Conservation (phyloP, 208 protist species). For the Leptomonas seymouri region DNA sequence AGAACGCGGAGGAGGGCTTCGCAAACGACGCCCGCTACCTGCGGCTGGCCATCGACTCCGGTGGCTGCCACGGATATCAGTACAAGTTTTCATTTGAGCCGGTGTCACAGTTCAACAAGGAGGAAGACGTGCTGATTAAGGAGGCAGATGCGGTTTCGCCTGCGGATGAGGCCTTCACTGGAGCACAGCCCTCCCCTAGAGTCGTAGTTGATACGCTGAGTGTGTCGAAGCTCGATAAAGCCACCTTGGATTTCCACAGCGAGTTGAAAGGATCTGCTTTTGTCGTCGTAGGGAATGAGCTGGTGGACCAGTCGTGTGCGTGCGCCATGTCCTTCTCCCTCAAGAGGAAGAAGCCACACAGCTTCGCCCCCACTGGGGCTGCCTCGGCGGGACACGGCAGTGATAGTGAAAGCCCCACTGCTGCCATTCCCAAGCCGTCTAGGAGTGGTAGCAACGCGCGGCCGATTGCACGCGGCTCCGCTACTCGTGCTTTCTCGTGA, state of each 20-base stretch:
- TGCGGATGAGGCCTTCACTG: constrained; percentile 24
- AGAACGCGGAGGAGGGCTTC: constrained; percentile 82
- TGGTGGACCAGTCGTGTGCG: constrained; percentile 89
- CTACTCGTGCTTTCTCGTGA: constrained; percentile 6
- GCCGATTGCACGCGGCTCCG: constrained; percentile 31
- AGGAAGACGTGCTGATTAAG: constrained; percentile 72
- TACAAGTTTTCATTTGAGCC: constrained; percentile 90
- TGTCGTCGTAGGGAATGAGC: constrained; percentile 88
- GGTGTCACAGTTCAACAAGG: constrained; percentile 37
- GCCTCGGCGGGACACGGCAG: background rate
- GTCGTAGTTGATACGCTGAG: constrained; percentile 83
- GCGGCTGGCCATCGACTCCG: constrained; percentile 84
- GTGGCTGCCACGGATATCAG: constrained; percentile 88
- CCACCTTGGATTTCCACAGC: constrained; percentile 86
- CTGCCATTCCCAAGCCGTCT: background rate
- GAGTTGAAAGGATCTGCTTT: constrained; percentile 90
- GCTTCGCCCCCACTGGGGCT: background rate
- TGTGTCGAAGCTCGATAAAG: constrained; percentile 66
- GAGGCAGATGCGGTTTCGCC: constrained; percentile 55
- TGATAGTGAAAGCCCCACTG: background rate
- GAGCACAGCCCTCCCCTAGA: constrained; percentile 37
- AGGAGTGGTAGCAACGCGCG: constrained; percentile 19
- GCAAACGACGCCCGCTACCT: constrained; percentile 73
- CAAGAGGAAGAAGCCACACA: constrained; percentile 37
- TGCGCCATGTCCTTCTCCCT: constrained; percentile 92